These are phyloP conservation scores for Fusarium verticillioides DNA, from an alignment of 2,329 filamentous ascomycete species.

Conservation along the genomic window DNA sequence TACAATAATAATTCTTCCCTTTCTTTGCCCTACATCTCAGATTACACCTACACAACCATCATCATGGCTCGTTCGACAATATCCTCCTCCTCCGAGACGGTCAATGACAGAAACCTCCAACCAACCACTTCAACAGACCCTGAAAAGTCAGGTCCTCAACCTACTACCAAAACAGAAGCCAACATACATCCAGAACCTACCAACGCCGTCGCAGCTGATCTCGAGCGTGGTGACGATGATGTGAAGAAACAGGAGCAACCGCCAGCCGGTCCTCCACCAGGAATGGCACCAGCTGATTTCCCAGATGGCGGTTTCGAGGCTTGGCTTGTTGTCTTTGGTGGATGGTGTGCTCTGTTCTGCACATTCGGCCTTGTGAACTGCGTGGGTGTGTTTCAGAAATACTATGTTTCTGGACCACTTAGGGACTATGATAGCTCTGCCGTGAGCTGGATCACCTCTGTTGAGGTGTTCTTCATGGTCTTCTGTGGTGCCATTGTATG, in stretches of 20 bases:
- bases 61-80: slow-evolving; percentile 40
- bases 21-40: not conserved
- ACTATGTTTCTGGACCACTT: slow-evolving; percentile 64
- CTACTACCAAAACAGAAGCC: slow-evolving; percentile 19
- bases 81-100: slow-evolving; percentile 44
- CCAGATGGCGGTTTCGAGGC: slow-evolving; percentile 69
- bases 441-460: slow-evolving; percentile 69
- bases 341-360: slow-evolving; percentile 57
- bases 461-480: slow-evolving; percentile 61
- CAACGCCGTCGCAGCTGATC: slow-evolving; percentile 46
- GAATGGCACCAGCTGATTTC: slow-evolving; percentile 61
- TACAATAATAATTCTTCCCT: not conserved
- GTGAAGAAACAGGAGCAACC: slow-evolving; percentile 28
- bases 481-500: slow-evolving; percentile 61
- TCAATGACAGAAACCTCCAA: slow-evolving; percentile 33
- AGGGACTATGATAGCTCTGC: slow-evolving; percentile 59
- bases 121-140: slow-evolving; percentile 10
- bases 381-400: slow-evolving; percentile 67
- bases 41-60: not conserved
- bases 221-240: slow-evolving; percentile 32
- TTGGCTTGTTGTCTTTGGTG: slow-evolving; percentile 66
- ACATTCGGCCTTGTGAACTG: slow-evolving; percentile 59
- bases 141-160: slow-evolving; percentile 25
- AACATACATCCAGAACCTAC: slow-evolving; percentile 43
- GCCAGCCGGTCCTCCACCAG: slow-evolving; percentile 44